phyloP scores from a whole-genome alignment of 2,329 filamentous ascomycete genomes.

The Diaporthe vaccinii region DNA sequence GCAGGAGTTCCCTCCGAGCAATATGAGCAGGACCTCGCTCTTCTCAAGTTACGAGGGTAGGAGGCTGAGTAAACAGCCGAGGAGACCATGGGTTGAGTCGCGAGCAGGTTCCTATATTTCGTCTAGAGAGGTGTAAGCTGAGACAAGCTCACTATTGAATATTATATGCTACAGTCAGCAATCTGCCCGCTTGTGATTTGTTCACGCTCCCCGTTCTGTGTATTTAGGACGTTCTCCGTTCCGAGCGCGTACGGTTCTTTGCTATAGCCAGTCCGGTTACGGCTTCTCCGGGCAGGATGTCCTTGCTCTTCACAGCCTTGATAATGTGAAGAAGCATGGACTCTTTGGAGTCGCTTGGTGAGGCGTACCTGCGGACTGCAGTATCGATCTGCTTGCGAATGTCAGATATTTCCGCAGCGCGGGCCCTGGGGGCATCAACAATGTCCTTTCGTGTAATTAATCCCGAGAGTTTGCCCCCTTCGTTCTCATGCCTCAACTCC shows the following conservation, averaged over 20 bases:
- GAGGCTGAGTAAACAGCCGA: conserved; percentile 39
- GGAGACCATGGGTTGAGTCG: conserved; percentile 40
- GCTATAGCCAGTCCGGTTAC: no score
- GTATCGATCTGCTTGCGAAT: neutral
- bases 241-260: neutral
- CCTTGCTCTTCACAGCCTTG: neutral
- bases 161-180: neutral
- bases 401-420: no score
- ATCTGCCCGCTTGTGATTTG: no score
- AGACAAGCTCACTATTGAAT: neutral
- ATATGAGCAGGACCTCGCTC: conserved; percentile 31
- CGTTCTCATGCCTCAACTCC: neutral
- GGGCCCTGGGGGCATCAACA: neutral
- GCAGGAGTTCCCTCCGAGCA: conserved; percentile 42
- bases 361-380: neutral
- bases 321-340: neutral
- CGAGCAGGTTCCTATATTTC: conserved; percentile 39
- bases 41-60: conserved; percentile 38
- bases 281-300: neutral
- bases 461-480: neutral
- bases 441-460: neutral
- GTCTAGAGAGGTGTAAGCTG: conserved; percentile 17
- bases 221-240: no score
- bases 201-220: neutral
- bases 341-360: neutral